Percentiles rank a stretch among this genome's conserved stretches.
phyloP scores from a whole-genome alignment of 129 eudicot genomes.

The Saposhnikovia divaricata region DNA sequence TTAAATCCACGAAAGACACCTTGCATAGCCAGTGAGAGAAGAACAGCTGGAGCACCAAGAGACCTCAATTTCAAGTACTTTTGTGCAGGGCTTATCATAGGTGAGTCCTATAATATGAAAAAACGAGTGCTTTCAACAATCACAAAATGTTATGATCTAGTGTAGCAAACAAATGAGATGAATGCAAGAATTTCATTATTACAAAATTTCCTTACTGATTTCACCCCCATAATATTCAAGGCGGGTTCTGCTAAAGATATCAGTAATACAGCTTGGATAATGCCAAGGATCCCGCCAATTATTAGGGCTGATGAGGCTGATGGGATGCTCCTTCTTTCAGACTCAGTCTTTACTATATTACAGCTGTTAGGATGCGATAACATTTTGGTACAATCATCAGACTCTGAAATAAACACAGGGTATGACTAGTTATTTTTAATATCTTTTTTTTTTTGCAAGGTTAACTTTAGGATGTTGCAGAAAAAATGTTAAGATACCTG shows the following conservation, averaged over 20 bases:
- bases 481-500: neutral
- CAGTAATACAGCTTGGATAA: slow-evolving; percentile 50
- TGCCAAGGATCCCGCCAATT: slow-evolving; percentile 60
- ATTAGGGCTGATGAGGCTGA: slow-evolving; percentile 74
- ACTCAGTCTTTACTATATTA: slow-evolving; percentile 3
- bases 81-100: slow-evolving; percentile 62
- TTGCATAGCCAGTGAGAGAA: slow-evolving; percentile 85
- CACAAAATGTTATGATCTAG: neutral
- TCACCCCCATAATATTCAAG: slow-evolving; percentile 66
- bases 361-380: slow-evolving; percentile 12
- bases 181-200: neutral
- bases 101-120: slow-evolving; percentile 42
- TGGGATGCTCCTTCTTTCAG: slow-evolving; percentile 45
- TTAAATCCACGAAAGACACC: slow-evolving; percentile 84
- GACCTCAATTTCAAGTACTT: slow-evolving; percentile 61
- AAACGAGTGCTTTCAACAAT: neutral
- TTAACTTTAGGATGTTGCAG: neutral
- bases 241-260: slow-evolving; percentile 49
- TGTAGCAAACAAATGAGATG: neutral
- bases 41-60: slow-evolving; percentile 89
- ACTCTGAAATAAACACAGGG: slow-evolving; percentile 19
- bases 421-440: neutral
- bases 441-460: neutral
- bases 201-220: slow-evolving; percentile 38
- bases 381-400: slow-evolving; percentile 23